Percentiles rank a stretch among this genome's conserved stretches.
Conservation (phyloP, 1,139 yeast species). For the Hemisphaericaspora subhashii region DNA sequence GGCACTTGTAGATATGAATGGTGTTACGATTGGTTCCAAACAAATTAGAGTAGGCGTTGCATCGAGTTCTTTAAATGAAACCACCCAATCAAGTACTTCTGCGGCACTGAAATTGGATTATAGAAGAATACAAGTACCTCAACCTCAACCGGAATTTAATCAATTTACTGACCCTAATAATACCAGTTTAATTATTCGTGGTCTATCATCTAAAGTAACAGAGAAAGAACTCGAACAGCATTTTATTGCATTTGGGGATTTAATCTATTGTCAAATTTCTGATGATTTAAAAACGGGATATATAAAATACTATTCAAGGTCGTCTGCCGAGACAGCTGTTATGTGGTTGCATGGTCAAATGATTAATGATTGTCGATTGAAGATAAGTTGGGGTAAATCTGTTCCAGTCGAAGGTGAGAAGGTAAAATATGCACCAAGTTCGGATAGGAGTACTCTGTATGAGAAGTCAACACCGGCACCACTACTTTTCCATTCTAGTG, state of each 20-base stretch:
- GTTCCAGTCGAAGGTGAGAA: conserved; percentile 6
- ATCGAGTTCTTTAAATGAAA: conserved; percentile 18
- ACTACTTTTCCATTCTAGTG: conserved; percentile 18
- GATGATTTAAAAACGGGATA: conserved; percentile 23
- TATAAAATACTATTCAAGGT: conserved; percentile 30
- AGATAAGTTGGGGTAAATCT: conserved; percentile 36
- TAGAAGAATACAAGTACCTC: conserved; percentile 18
- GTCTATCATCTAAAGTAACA: conserved; percentile 30
- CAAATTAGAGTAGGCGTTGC: conserved; percentile 65
- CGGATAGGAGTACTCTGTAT: conserved; percentile 12
- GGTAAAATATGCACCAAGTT: conserved; percentile 12
- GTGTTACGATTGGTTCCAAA: conserved; percentile 68
- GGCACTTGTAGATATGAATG: conserved; percentile 83
- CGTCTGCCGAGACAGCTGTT: conserved; percentile 40
- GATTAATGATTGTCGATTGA: conserved; percentile 31
- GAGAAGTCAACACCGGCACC: conserved; percentile 20
- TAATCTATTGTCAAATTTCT: conserved; percentile 25
- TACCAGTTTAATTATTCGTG: conserved; percentile 31
- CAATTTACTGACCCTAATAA: conserved; percentile 39
- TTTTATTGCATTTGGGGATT: conserved; percentile 39
- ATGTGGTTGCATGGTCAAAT: conserved; percentile 31
- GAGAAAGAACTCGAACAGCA: conserved; percentile 29
- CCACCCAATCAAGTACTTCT: conserved; percentile 4
- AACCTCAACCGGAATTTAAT: conserved; percentile 35
- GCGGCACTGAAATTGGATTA: conserved; percentile 8